Percentiles rank a stretch among this genome's conserved stretches.
These are phyloP conservation scores for Garcia nutans DNA, from an alignment of 345 rosid species.

Conservation along the genomic window DNA sequence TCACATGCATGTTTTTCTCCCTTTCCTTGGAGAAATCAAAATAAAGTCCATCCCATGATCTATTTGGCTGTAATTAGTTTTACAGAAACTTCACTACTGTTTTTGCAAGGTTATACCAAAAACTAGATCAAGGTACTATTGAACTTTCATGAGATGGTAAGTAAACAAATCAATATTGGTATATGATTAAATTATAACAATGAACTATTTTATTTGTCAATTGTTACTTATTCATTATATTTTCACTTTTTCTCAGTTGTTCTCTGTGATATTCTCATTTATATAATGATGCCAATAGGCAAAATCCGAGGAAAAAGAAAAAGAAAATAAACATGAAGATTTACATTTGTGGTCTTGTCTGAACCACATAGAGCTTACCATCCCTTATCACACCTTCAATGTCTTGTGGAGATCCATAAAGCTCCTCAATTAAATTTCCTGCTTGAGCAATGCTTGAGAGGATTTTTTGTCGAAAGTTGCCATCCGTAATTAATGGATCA, in stretches of 20 bases:
- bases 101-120: too few relatives aligned
- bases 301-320: slow-evolving; percentile 3
- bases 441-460: slow-evolving; percentile 79
- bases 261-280: neutral
- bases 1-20: too few relatives aligned
- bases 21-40: neutral
- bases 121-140: too few relatives aligned
- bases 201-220: neutral
- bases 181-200: neutral
- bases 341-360: slow-evolving; percentile 96
- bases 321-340: slow-evolving; percentile 19
- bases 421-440: slow-evolving; percentile 76
- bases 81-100: too few relatives aligned
- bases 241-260: neutral
- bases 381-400: slow-evolving; percentile 92
- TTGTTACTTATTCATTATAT: neutral
- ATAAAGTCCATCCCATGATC: neutral
- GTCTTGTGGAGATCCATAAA: slow-evolving; percentile 88
- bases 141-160: neutral
- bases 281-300: slow-evolving; percentile 1
- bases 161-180: neutral
- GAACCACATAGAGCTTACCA: slow-evolving; percentile 85
- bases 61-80: neutral
- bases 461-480: slow-evolving; percentile 55
- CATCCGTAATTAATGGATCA: slow-evolving; percentile 64